A percentile compares a stretch with the other conserved stretches of the same genome.
Conservation (phyloP, 176 grass and related monocot genomes). For the Ensete glaucum region DNA sequence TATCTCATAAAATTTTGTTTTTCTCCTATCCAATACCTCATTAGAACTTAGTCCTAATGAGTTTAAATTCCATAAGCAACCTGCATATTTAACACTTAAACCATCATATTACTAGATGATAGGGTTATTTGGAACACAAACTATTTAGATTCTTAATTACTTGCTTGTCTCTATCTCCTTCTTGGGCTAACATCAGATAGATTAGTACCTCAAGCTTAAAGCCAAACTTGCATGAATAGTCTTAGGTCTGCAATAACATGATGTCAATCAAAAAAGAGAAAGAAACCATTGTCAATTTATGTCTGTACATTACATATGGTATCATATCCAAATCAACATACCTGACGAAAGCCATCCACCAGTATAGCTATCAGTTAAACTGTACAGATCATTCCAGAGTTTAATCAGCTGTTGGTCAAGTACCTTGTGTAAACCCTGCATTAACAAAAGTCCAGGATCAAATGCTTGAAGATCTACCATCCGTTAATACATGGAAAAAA, state of each 20-base stretch:
- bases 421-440: slow-evolving; percentile 75
- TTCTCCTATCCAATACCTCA: too few species aligned
- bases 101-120: too few species aligned
- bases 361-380: slow-evolving; percentile 62
- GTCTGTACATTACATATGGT: not conserved
- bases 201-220: not conserved
- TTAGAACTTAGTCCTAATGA: too few species aligned
- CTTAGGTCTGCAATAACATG: not conserved
- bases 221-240: not conserved
- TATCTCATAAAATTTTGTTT: too few species aligned
- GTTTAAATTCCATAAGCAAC: too few species aligned
- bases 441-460: slow-evolving; percentile 4
- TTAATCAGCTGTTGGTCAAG: slow-evolving; percentile 64
- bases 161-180: not conserved
- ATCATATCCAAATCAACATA: slow-evolving; percentile 20
- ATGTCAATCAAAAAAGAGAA: not conserved
- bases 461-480: not conserved
- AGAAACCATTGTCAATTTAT: not conserved
- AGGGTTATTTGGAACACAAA: too few species aligned
- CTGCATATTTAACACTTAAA: not conserved
- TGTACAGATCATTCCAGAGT: slow-evolving; percentile 84
- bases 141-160: too few species aligned
- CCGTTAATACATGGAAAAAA: not conserved
- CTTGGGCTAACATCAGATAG: not conserved
- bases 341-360: slow-evolving; percentile 89